Evolutionary conservation across 306 rosid species (phyloP), one percentile per base, ranked within the genome.

Genomic region (Begonia loranthoides): DNA sequence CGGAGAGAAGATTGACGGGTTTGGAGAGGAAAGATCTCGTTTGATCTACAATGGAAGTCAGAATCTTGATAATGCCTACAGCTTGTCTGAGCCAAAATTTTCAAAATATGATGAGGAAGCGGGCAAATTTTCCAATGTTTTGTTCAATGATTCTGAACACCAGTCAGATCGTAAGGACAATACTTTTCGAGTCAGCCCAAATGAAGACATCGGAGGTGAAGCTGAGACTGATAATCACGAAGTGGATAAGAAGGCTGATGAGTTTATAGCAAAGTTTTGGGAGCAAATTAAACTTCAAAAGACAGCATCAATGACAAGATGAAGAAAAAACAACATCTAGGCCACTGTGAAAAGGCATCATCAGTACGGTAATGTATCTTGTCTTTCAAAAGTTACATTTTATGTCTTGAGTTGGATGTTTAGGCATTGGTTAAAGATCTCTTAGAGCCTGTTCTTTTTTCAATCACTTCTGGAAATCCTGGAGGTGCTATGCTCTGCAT

Each of bases 201-300:
- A 69, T 17, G 86, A 71, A 56, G 83, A 71, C 54, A 61, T 60
- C 17, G 58, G 64, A 38, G 79, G 65, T 47, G 75, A 74, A 64
- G 71, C 79, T 34, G 85, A 65, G 43, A 49, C 73, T 15, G 93
- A 84, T 66, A 68, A 88, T 39, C 50, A 65, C 17, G 93, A 86
- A 79, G 99, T 92, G 39, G 99, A 87, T 49, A 86, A 83, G 88
- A 92, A 86, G 76, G 99, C 94, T 6, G 82, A 88, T 17, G 95
- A 80, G 67, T 92, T 92, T 61, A 92, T 92, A 60, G 99, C 94
- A 14, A 92, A 75, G 73, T 92, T 92, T 64, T 75, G 87, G 70
- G 89, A 82, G 15, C 96, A 86, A 62, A 87, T 92, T 57, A 79
- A 82, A 75, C 96, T 83, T 60, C 99, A 92, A 66, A 92, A 87